phyloP scores from a whole-genome alignment of 2,329 filamentous ascomycete species.

The Samsoniella hepiali region DNA sequence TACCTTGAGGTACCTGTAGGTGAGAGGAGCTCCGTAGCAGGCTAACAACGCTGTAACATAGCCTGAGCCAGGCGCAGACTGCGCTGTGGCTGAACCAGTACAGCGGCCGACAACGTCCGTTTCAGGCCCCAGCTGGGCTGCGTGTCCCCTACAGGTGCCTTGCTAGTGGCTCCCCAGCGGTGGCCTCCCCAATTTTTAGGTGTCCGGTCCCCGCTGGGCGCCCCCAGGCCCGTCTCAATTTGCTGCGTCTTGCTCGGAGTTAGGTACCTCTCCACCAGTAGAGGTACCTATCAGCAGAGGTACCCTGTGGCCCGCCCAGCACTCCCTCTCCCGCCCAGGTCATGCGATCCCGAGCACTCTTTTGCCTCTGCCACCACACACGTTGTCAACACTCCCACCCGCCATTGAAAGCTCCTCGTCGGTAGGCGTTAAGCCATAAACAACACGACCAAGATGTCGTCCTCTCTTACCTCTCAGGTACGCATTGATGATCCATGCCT shows the following conservation, averaged over 20 bases:
- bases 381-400: conserved; percentile 31
- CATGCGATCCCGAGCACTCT: conserved; percentile 37
- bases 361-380: conserved; percentile 29
- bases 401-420: conserved; percentile 36
- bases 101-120: background rate
- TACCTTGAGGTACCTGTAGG: background rate
- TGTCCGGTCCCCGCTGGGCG: background rate
- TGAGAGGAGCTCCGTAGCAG: background rate
- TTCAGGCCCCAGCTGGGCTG: conserved; percentile 6
- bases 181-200: background rate
- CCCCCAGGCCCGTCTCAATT: background rate
- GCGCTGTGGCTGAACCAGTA: background rate
- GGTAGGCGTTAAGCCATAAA: conserved; percentile 48
- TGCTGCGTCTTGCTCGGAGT: background rate
- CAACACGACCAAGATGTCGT: conserved; percentile 57
- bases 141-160: background rate
- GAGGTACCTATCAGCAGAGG: conserved; percentile 1
- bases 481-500: conserved; percentile 27
- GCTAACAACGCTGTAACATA: background rate
- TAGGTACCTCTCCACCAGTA: background rate
- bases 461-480: conserved; percentile 54
- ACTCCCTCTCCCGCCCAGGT: conserved; percentile 31
- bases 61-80: background rate
- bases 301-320: background rate
- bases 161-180: background rate